Evolutionary conservation across 2,329 filamentous ascomycete genomes (phyloP).

Genomic region (Neofusicoccum cordaticola): DNA sequence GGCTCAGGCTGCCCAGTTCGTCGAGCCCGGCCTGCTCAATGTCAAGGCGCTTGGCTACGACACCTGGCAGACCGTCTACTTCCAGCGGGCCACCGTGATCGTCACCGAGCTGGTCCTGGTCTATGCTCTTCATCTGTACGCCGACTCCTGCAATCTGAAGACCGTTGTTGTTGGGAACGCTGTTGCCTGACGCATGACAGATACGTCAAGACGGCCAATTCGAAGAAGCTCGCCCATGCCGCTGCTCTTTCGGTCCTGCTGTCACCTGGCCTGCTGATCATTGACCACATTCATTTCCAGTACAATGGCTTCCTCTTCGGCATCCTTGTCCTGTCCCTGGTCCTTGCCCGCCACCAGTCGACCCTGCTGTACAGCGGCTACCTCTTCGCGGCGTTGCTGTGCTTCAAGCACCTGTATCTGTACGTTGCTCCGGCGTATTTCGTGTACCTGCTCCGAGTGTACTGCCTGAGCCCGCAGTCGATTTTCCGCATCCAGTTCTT

Average conservation of each 20-base stretch:
- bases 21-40: constrained; percentile 78
- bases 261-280: constrained; percentile 90
- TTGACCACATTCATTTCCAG: constrained; percentile 98
- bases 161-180: not conserved
- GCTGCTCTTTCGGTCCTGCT: constrained; percentile 85
- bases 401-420: constrained; percentile 97
- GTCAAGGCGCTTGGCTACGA: constrained; percentile 80
- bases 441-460: constrained; percentile 82
- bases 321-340: constrained; percentile 79
- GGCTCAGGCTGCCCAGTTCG: constrained; percentile 73
- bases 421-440: constrained; percentile 97
- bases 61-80: constrained; percentile 92
- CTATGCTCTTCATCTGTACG: constrained; percentile 74
- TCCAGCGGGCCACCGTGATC: constrained; percentile 87
- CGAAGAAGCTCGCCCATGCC: constrained; percentile 77
- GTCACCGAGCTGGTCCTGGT: constrained; percentile 78
- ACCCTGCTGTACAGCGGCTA: constrained; percentile 76
- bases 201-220: constrained; percentile 71
- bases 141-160: constrained; percentile 6
- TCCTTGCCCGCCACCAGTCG: constrained; percentile 72
- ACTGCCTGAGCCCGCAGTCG: constrained; percentile 78
- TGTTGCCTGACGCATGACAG: constrained; percentile 43
- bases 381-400: constrained; percentile 79
- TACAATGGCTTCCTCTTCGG: constrained; percentile 98
- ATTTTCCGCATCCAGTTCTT: constrained; percentile 71